phyloP scores from a whole-genome alignment of 768 basidiomycete species.

The Calocera cornea region DNA sequence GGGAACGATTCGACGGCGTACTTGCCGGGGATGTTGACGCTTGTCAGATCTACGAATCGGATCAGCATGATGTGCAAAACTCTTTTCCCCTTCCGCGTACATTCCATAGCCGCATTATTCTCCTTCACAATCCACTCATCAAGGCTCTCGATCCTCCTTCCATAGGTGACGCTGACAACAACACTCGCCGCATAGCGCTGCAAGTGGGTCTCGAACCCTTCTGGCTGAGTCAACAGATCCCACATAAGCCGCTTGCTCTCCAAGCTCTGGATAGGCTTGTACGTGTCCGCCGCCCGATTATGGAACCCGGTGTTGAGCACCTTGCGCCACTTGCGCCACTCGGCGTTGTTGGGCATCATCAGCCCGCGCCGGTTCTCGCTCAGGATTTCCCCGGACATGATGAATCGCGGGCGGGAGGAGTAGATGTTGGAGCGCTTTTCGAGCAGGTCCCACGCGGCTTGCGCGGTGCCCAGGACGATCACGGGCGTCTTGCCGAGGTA shows the following conservation, averaged over 20 bases:
- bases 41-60: background rate
- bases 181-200: conserved; percentile 3
- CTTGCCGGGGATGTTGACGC: conserved; percentile 3
- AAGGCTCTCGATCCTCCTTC: background rate
- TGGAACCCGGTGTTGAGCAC: conserved; percentile 3
- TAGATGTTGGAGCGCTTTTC: conserved; percentile 21
- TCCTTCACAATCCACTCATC: background rate
- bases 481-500: conserved; percentile 3
- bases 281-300: conserved; percentile 25
- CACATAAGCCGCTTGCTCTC: conserved; percentile 34
- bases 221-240: background rate
- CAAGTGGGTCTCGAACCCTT: background rate
- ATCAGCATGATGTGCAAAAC: background rate
- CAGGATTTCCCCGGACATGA: conserved; percentile 16
- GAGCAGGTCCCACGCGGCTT: conserved; percentile 20
- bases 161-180: background rate
- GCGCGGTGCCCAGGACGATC: conserved; percentile 21
- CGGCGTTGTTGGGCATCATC: conserved; percentile 32
- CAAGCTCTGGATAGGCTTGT: conserved; percentile 35
- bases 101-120: background rate
- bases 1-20: conserved; percentile 2
- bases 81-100: background rate
- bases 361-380: conserved; percentile 32
- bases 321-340: conserved; percentile 37
- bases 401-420: conserved; percentile 9